Evolutionary conservation across 2,329 filamentous ascomycete species (phyloP).

Genomic region (Falciphora oryzae): DNA sequence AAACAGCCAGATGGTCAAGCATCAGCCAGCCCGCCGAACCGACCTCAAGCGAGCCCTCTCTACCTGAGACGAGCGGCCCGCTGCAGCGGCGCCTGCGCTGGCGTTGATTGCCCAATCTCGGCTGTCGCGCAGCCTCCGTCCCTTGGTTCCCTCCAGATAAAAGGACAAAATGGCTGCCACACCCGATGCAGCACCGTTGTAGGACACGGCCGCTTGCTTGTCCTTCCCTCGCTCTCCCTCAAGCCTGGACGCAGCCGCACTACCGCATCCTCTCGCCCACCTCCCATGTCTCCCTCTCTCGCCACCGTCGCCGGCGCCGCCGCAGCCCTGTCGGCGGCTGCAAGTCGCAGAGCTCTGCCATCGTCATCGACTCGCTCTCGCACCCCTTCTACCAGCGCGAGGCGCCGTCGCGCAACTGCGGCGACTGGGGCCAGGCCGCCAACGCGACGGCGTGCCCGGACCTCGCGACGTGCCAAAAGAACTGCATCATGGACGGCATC

Average conservation of each 20-base stretch:
- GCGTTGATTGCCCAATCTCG: neutral
- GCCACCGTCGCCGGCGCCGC: slow-evolving; percentile 25
- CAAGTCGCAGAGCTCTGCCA: slow-evolving; percentile 14
- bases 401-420: slow-evolving; percentile 15
- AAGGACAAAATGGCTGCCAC: neutral
- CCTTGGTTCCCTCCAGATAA: neutral
- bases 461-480: slow-evolving; percentile 37
- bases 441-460: slow-evolving; percentile 37
- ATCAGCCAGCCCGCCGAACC: neutral
- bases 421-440: slow-evolving; percentile 13
- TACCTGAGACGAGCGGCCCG: neutral
- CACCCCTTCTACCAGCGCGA: slow-evolving; percentile 17
- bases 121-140: neutral
- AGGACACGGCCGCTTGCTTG: neutral
- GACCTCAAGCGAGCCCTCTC: neutral
- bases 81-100: neutral
- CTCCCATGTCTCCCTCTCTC: neutral
- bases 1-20: neutral
- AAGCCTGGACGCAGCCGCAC: no score
- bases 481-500: slow-evolving; percentile 45
- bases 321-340: slow-evolving; percentile 31
- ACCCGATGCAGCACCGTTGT: no score
- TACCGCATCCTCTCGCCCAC: no score
- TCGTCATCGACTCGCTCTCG: slow-evolving; percentile 20
- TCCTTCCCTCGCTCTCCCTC: neutral